Evolutionary conservation across 805 yeast genomes (phyloP).

Genomic region (Diddensiella transvaalensis): DNA sequence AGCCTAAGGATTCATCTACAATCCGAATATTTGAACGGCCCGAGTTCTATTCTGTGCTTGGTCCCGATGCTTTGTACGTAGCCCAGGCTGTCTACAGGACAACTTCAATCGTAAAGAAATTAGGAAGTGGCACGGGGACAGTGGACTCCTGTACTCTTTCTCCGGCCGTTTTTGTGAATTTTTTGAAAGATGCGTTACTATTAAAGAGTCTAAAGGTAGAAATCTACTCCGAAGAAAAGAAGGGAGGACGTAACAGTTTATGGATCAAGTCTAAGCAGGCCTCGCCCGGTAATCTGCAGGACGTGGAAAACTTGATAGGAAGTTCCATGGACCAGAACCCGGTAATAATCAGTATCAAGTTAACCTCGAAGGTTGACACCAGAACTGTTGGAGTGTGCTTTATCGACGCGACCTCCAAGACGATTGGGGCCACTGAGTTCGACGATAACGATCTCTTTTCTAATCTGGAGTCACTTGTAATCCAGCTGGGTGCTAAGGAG

Average conservation of each 20-base stretch:
- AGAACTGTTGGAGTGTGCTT: constrained; percentile 73
- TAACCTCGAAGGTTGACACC: constrained; percentile 40
- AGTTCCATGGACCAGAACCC: constrained; percentile 44
- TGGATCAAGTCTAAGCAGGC: constrained; percentile 62
- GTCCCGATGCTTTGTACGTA: constrained; percentile 72
- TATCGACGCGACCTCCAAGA: constrained; percentile 64
- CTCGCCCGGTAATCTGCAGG: constrained; percentile 86
- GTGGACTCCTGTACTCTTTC: constrained; percentile 72
- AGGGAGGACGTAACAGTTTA: constrained; percentile 26
- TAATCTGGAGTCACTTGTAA: constrained; percentile 77
- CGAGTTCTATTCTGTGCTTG: constrained; percentile 74
- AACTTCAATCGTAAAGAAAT: constrained; percentile 65
- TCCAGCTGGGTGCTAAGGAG: constrained; percentile 89
- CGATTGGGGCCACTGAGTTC: constrained; percentile 72
- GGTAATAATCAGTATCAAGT: constrained; percentile 52
- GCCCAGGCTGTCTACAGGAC: constrained; percentile 86
- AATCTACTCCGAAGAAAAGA: constrained; percentile 48
- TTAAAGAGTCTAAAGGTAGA: constrained; percentile 76
- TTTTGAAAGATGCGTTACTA: constrained; percentile 63
- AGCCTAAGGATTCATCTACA: constrained; percentile 24
- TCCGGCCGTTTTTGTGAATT: constrained; percentile 61
- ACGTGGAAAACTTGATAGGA: constrained; percentile 66
- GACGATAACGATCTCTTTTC: constrained; percentile 84
- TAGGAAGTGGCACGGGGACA: constrained; percentile 35
- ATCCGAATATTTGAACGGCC: constrained; percentile 76